Percentiles rank a stretch among this genome's conserved stretches.
phyloP scores from a whole-genome alignment of 2,329 filamentous ascomycete genomes.

The Cladophialophora bantiana region DNA sequence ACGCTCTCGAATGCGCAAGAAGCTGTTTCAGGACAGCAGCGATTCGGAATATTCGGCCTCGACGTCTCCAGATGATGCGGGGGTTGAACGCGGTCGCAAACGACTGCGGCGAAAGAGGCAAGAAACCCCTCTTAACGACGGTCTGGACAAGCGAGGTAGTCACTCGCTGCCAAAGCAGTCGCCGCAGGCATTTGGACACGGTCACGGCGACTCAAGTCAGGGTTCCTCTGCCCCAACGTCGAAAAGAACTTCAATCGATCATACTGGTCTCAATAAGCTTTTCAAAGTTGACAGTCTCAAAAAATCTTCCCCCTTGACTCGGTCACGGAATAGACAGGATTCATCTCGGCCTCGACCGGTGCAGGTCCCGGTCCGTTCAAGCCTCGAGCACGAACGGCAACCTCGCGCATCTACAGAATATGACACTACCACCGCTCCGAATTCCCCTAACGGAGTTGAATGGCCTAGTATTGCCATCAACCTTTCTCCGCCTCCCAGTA shows the following conservation, averaged over 20 bases:
- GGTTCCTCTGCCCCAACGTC: constrained; percentile 34
- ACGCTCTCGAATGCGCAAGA: constrained; percentile 27
- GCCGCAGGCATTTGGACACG: constrained; percentile 3
- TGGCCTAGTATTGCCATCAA: constrained; percentile 69
- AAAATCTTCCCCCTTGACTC: constrained; percentile 25
- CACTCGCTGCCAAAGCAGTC: constrained; percentile 18
- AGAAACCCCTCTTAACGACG: constrained; percentile 15
- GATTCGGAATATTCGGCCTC: constrained; percentile 34
- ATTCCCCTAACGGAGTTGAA: constrained; percentile 50
- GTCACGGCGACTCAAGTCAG: constrained; percentile 29
- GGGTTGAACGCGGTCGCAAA: constrained; percentile 33
- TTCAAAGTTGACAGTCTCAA: constrained; percentile 28
- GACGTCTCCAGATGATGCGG: constrained; percentile 25
- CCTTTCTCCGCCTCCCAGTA: constrained; percentile 68
- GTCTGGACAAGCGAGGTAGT: constrained; percentile 1
- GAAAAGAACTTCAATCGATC: constrained; percentile 35
- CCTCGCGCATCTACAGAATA: constrained; percentile 52
- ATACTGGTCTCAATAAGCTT: constrained; percentile 30
- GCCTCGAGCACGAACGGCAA: constrained; percentile 31
- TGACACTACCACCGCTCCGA: constrained; percentile 52
- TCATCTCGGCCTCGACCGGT: constrained; percentile 21
- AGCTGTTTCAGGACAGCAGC: constrained; percentile 35
- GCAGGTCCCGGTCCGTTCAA: constrained; percentile 22
- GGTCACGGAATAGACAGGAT: constrained; percentile 29
- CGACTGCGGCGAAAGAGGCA: constrained; percentile 30